Conservation (phyloP, 306 rosid genomes). For the Sphenostylis stenocarpa region DNA sequence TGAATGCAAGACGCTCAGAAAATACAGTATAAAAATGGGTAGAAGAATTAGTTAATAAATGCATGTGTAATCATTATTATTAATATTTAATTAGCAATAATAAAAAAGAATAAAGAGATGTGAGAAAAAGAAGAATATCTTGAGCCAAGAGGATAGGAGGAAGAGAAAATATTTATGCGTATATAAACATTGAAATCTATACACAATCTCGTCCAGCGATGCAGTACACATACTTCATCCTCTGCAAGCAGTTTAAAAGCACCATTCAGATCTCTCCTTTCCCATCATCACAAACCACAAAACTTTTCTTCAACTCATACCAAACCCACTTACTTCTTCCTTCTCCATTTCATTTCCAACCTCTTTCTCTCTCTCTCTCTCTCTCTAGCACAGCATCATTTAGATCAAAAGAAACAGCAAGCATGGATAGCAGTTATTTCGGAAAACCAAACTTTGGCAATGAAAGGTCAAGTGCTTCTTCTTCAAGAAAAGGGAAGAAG, state of each 20-base stretch:
- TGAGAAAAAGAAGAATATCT: background rate
- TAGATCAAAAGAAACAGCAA: background rate
- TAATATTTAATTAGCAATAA: background rate
- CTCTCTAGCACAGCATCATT: background rate
- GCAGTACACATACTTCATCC: constrained; percentile 53
- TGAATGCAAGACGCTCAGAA: too few relatives aligned
- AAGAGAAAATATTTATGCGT: constrained; percentile 67
- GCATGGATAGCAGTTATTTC: constrained; percentile 71
- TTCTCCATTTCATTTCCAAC: background rate
- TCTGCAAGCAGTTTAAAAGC: constrained; percentile 2
- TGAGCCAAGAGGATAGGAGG: constrained; percentile 4
- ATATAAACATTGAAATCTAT: constrained; percentile 58
- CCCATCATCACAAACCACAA: background rate
- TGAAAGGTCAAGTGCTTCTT: constrained; percentile 40
- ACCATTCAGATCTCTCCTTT: constrained; percentile 59
- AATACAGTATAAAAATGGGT: too few relatives aligned
- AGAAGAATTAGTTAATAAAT: background rate
- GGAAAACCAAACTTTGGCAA: constrained; percentile 78
- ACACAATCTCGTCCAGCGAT: constrained; percentile 90
- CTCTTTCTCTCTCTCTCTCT: background rate
- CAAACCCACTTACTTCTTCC: background rate
- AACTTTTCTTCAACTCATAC: background rate
- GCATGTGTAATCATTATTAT: background rate
- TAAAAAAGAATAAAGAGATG: constrained; percentile 26
- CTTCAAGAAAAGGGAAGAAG: constrained; percentile 73